Base-by-base conservation (phyloP, 495 filamentous ascomycete genomes). In the Penicillium waksmanii region DNA sequence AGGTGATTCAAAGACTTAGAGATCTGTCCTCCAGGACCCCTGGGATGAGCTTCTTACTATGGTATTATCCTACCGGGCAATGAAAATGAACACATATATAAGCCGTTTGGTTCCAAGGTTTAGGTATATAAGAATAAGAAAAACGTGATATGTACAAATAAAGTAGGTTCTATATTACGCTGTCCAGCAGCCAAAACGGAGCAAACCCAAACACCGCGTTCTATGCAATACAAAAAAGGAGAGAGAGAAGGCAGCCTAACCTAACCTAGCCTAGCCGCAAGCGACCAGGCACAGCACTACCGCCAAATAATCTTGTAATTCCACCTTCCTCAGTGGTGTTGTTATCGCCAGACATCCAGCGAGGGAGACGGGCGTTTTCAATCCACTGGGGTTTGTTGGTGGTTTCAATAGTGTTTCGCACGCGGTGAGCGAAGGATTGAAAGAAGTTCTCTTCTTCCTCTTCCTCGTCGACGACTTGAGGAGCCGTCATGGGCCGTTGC, bases 341-440 rank as follows among this genome's bases (percentile, higher is more conserved):
- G 38, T 72, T 71, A 44, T 68, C 66, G 15, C 70, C 69, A 2
- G 65, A 69, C 87, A 96, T 89, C 93, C 93, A 97, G 60, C 88
- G 91, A 3, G 92, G 93, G 66, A 86, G 80, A 68, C 89, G 89
- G 66, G 91, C 82, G 15, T 83, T 76, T 53, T 89, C 82, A 51
- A 96, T 65, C 91, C 92, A 96, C 51, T 87, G 84, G 2, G 93
- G 93, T 34, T 87, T 83, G 44, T 93, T 90, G 17, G 92, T 76
- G 6, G 87, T 90, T 53, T 98, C 95, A 52, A 98, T 84, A 3
- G 95, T 97, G 69, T 98, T 98, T 66, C 82, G 86, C 53, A 98
- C 86, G 38, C 95, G 81, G 67, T 96, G 92, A 0, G 88, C 86
- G 55, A 97, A 88, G 18, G 85, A 88, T 56, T 88, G 83, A 65